Conservation (phyloP, 192 early-diverging fungal species). For the Glomus cerebriforme region DNA sequence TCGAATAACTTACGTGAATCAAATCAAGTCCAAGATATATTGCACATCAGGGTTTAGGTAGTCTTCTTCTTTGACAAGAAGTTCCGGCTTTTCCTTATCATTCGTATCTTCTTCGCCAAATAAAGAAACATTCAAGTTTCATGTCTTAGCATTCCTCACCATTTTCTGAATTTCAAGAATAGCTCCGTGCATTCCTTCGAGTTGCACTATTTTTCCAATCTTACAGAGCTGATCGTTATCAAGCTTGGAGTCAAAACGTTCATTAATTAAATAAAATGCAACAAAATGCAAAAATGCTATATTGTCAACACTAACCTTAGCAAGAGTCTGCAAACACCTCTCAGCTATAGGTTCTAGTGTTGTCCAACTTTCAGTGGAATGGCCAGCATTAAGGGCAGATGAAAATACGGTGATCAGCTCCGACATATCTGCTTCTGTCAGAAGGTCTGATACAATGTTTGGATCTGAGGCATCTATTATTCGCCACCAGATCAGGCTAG, state of each 20-base stretch:
- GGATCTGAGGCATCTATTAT: slow-evolving; percentile 29
- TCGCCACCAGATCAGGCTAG: slow-evolving; percentile 24
- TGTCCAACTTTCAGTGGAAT: neutral
- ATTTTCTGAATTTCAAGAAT: slow-evolving; percentile 8
- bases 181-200: slow-evolving; percentile 1
- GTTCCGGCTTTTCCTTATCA: neutral
- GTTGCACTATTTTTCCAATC: slow-evolving; percentile 10
- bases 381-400: neutral
- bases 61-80: neutral
- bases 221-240: neutral
- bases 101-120: neutral
- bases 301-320: slow-evolving; percentile 1
- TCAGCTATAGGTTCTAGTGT: neutral
- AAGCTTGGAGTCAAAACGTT: neutral
- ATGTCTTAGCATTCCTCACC: neutral
- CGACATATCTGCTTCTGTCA: too few species aligned
- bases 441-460: neutral
- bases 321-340: neutral
- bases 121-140: neutral
- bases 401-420: too few species aligned
- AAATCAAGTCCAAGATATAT: slow-evolving; percentile 27
- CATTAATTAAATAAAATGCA: neutral
- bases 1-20: slow-evolving; percentile 23
- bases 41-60: neutral
- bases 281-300: neutral